phyloP scores from a whole-genome alignment of 2,329 filamentous ascomycete species.

The Madurella fahalii region DNA sequence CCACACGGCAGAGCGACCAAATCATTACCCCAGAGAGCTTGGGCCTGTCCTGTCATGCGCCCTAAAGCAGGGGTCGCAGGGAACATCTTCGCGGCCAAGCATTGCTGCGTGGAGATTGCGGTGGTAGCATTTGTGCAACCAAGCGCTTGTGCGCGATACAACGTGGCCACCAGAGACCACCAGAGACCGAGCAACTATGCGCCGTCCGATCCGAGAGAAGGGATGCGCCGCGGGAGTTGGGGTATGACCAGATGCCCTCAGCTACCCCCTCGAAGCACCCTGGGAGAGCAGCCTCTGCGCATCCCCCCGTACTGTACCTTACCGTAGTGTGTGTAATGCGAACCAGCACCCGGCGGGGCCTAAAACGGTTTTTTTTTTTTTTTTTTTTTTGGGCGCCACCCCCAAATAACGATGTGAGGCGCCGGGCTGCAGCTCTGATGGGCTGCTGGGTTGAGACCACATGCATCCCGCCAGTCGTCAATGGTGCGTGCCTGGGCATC shows the following conservation, averaged over 20 bases:
- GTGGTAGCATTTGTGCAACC: background rate
- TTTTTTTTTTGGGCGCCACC: background rate
- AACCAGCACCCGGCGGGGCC: too few relatives aligned
- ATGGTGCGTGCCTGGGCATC: background rate
- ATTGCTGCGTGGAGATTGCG: slow-evolving; percentile 2
- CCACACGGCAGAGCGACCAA: slow-evolving; percentile 1
- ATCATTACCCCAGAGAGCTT: background rate
- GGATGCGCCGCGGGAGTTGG: too few relatives aligned
- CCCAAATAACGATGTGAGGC: background rate
- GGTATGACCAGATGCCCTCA: too few relatives aligned
- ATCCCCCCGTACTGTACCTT: too few relatives aligned
- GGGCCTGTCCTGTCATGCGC: background rate
- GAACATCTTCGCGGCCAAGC: background rate
- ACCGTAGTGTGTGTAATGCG: too few relatives aligned
- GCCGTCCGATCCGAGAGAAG: too few relatives aligned
- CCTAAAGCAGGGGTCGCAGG: background rate
- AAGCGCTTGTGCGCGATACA: background rate
- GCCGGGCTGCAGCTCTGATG: background rate
- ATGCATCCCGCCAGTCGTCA: background rate
- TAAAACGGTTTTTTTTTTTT: background rate
- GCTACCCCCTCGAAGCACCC: too few relatives aligned
- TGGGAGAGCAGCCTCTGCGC: too few relatives aligned
- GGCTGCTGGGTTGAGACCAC: background rate
- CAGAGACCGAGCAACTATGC: background rate
- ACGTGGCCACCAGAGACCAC: slow-evolving; percentile 1